Evolutionary conservation across 768 basidiomycete species (phyloP).

Genomic region (Trametes maxima): DNA sequence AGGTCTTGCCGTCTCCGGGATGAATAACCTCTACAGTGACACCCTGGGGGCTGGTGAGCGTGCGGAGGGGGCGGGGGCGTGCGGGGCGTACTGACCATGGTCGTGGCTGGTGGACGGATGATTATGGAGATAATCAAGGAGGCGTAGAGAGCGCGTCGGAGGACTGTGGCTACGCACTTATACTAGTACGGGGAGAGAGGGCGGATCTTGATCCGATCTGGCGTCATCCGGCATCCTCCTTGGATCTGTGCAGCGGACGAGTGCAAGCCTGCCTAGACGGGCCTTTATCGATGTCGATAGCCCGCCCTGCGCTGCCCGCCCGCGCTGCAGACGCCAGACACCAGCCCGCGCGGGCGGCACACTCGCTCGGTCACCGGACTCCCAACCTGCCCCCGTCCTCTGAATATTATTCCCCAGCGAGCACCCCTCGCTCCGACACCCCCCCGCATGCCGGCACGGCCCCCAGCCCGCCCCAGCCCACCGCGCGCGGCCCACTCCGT

Average conservation of each 20-base stretch:
- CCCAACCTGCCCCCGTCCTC: not conserved
- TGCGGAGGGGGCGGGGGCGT: slow-evolving; percentile 36
- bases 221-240: slow-evolving; percentile 31
- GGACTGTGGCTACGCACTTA: slow-evolving; percentile 43
- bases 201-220: slow-evolving; percentile 77
- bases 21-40: slow-evolving; percentile 61
- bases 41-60: slow-evolving; percentile 48
- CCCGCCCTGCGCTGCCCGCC: not conserved
- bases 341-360: too few relatives aligned
- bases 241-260: slow-evolving; percentile 15
- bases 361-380: not conserved
- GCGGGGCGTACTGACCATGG: slow-evolving; percentile 32
- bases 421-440: not conserved
- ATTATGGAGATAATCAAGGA: slow-evolving; percentile 27
- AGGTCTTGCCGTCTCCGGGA: slow-evolving; percentile 64
- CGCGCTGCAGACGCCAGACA: too few relatives aligned
- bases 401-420: not conserved
- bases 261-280: slow-evolving; percentile 13
- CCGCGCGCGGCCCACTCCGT: not conserved
- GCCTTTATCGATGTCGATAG: slow-evolving; percentile 27
- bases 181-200: slow-evolving; percentile 54
- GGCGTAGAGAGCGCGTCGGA: slow-evolving; percentile 36
- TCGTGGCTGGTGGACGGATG: slow-evolving; percentile 21
- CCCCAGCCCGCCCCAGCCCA: not conserved
- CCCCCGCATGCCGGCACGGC: not conserved